Evolutionary conservation across 140 eudicot species (phyloP), one percentile per base, ranked within the genome.

Genomic region (Anethum foeniculum): DNA sequence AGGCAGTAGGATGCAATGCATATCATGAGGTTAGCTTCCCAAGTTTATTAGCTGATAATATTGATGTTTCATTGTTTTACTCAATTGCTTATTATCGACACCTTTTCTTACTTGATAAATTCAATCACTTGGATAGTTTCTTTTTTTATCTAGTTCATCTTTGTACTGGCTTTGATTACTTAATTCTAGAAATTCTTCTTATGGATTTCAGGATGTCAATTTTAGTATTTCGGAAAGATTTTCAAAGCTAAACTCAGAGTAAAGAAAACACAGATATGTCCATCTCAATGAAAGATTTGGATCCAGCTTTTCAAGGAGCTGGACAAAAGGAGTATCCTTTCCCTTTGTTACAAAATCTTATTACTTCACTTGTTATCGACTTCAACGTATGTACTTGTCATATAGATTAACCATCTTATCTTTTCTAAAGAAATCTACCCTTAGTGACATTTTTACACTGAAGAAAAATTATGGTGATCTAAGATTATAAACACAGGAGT

Each of bases 221-320:
- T 36, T 27, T 62, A 47, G 69, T 71, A 75, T 86, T 85, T 81
- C 16, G 82, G 79, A 81, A 46, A 81, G 49, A 72, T 81, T 65
- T 58, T 19, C 15, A 82, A 51, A 71, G 80, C 80, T 80, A 83
- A 78, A 41, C 74, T 4, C 74, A 71, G 74, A 86, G 19, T 19
- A 44, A 73, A 80, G 60, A 52, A 38, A 64, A 2, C 58, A n/a
- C 68, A 85, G 62, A 21, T 46, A 95, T 95, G 99, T 82, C 99
- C 82, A 94, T 92, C 84, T 88, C 99, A 39, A 86, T 90, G 92
- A 92, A 89, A 87, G 93, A 92, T 81, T 86, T 95, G 87, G 99
- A 95, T 88, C 92, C 97, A 80, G 97, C 97, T 81, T 95, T 95
- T 80, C 99, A 92, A 83, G 95, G 92, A 77, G 97, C 97, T 79